phyloP scores from a whole-genome alignment of 305 asterid genomes.

The Fraxinus albicans region DNA sequence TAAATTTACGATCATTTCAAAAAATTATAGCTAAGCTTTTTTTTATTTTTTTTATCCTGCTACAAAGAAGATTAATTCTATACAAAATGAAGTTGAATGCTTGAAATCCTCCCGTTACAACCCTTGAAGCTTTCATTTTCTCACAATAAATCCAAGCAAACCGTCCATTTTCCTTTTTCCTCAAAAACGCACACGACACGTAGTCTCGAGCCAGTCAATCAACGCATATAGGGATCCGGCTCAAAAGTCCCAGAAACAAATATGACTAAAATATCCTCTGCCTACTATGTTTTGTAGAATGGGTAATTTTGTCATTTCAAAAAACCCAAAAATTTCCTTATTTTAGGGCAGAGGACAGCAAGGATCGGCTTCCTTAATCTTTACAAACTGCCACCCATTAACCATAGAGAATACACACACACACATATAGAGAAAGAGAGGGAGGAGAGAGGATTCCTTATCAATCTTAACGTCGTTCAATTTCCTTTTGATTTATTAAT shows the following conservation, averaged over 20 bases:
- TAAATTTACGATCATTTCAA: too few relatives aligned
- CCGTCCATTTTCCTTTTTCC: not conserved
- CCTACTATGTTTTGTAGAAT: not conserved
- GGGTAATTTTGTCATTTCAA: not conserved
- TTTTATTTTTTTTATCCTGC: too few relatives aligned
- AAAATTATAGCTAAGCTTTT: too few relatives aligned
- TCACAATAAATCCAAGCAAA: not conserved
- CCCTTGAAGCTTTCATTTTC: not conserved
- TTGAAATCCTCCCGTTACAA: not conserved
- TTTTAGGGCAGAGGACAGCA: not conserved
- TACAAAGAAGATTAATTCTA: too few relatives aligned
- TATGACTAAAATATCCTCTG: not conserved
- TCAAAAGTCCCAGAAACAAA: not conserved
- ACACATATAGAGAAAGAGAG: not conserved
- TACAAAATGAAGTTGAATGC: too few relatives aligned
- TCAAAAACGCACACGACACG: not conserved
- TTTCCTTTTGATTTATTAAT: not conserved
- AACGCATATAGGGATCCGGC: not conserved
- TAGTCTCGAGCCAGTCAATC: not conserved
- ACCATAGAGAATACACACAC: not conserved
- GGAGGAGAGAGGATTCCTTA: not conserved
- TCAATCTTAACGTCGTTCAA: not conserved
- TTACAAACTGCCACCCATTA: not conserved
- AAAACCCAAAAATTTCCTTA: not conserved
- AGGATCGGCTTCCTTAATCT: not conserved